Evolutionary conservation across 78 protist genomes (phyloP).

Genomic region (Dictyostelium capitatum): DNA sequence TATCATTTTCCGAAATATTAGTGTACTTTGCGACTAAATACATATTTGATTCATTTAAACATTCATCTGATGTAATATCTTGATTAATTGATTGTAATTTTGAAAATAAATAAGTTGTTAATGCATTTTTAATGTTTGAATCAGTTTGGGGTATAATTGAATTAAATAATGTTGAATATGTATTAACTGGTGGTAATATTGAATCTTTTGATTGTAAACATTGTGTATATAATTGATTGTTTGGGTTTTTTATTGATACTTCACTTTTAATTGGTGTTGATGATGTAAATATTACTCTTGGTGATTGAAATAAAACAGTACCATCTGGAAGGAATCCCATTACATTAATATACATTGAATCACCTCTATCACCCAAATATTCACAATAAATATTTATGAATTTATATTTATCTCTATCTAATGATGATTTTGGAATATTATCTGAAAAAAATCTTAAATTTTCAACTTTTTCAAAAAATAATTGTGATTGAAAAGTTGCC

Average conservation of each 20-base stretch:
- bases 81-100: not conserved
- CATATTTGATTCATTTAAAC: not conserved
- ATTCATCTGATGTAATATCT: not conserved
- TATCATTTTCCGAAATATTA: not conserved
- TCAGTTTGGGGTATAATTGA: not conserved
- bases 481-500: not conserved
- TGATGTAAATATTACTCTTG: not conserved
- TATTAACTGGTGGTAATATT: not conserved
- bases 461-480: conserved; percentile 42
- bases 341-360: not conserved
- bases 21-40: not conserved
- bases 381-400: not conserved
- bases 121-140: conserved; percentile 5
- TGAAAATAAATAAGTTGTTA: not conserved
- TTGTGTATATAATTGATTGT: not conserved
- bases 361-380: not conserved
- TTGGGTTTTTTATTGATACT: conserved; percentile 7
- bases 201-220: conserved; percentile 9
- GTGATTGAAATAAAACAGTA: not conserved
- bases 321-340: not conserved
- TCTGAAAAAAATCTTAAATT: conserved; percentile 13
- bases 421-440: conserved; percentile 19
- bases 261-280: conserved; percentile 7
- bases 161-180: not conserved
- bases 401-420: not conserved